Evolutionary conservation across 2,329 filamentous ascomycete genomes (phyloP).

Genomic region (Bipolaris sorokiniana): DNA sequence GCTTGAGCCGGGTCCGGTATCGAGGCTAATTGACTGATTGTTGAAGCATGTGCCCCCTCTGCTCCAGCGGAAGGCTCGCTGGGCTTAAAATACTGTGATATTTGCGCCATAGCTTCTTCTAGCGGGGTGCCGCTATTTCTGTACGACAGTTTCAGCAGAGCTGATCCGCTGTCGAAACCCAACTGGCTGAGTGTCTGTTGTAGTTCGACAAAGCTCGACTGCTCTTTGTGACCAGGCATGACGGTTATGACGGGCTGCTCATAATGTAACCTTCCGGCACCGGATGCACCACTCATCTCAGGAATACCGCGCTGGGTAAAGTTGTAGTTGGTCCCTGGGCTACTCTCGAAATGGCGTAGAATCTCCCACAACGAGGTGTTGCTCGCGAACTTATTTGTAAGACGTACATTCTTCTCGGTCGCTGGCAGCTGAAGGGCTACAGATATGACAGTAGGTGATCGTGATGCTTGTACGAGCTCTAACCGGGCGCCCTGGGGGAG

Average conservation of each 20-base stretch:
- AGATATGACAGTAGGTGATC: conserved; percentile 82
- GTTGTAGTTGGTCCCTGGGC: conserved; percentile 61
- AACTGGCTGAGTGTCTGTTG: conserved; percentile 89
- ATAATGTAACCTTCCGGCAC: conserved; percentile 79
- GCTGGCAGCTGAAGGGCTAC: conserved; percentile 83
- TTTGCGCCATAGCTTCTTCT: conserved; percentile 83
- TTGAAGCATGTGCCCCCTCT: conserved; percentile 37
- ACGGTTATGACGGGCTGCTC: conserved; percentile 85
- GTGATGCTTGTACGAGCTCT: conserved; percentile 85
- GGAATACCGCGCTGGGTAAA: conserved; percentile 84
- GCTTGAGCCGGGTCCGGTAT: conserved; percentile 29
- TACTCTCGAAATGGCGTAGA: conserved; percentile 84
- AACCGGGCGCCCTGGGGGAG: conserved; percentile 87
- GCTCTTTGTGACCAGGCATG: conserved; percentile 71
- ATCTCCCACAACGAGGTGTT: conserved; percentile 89
- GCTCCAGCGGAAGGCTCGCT: conserved; percentile 40
- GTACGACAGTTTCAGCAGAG: conserved; percentile 79
- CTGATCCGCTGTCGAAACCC: conserved; percentile 83
- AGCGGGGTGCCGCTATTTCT: conserved; percentile 76
- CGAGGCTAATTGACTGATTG: conserved; percentile 36
- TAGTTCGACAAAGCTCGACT: conserved; percentile 78
- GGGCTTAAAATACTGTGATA: conserved; percentile 73
- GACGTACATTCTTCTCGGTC: conserved; percentile 60
- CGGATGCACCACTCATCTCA: conserved; percentile 61
- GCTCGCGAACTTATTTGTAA: conserved; percentile 86